Conservation (phyloP, 306 rosid species). For the Notholithocarpus densiflorus region DNA sequence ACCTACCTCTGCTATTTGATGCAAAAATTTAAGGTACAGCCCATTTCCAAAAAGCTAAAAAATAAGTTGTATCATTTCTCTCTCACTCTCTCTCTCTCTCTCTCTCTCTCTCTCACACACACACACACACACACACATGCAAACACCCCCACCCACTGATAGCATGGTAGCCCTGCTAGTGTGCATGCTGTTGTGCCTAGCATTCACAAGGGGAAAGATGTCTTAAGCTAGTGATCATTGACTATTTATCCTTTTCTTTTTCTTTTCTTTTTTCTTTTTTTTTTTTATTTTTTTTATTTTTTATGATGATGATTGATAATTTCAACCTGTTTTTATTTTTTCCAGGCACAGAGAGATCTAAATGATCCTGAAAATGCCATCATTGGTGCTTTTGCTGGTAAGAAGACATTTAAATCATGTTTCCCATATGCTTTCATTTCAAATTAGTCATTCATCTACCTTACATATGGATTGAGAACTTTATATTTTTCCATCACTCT, state of each 20-base stretch:
- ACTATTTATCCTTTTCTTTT: conserved; percentile 3
- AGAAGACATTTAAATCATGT: conserved; percentile 3
- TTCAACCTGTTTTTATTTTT: conserved; percentile 26
- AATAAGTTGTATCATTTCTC: no score
- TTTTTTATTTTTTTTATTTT: not conserved
- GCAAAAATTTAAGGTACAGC: not conserved
- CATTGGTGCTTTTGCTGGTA: conserved; percentile 97
- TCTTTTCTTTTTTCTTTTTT: no score
- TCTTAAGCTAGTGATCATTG: no score
- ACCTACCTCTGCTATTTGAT: not conserved
- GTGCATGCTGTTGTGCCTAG: not conserved
- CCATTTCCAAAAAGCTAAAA: no score
- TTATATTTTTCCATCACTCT: not conserved
- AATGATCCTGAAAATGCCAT: conserved; percentile 90
- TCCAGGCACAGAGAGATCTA: conserved; percentile 74
- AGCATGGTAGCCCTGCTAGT: not conserved
- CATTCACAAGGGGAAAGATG: no score
- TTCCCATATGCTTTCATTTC: not conserved
- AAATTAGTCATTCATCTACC: not conserved
- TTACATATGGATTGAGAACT: not conserved
- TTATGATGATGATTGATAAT: conserved; percentile 18
- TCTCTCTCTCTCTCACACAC: no score
- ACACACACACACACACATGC: no score
- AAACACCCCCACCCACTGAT: not conserved
- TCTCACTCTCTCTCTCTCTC: no score